These are phyloP conservation scores for Thraustochytrium sp. DNA, from an alignment of 352 stramenopile species.

Conservation along the genomic window DNA sequence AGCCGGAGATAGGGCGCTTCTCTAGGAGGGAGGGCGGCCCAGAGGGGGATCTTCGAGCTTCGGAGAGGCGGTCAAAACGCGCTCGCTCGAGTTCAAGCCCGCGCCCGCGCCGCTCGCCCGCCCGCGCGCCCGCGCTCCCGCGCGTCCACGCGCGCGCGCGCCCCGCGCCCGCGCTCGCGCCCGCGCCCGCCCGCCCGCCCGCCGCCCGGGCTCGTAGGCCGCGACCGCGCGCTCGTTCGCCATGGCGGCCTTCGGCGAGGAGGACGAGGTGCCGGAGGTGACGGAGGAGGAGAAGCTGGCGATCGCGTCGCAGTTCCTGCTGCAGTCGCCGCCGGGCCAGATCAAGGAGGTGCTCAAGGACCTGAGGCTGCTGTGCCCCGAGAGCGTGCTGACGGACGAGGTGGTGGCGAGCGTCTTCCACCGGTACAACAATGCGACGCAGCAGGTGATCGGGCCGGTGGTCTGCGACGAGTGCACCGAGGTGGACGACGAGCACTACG, in stretches of 20 bases:
- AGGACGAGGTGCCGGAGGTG: constrained; percentile 52
- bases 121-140: no score
- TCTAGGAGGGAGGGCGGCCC: no score
- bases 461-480: constrained; percentile 51
- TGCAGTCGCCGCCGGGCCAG: constrained; percentile 78
- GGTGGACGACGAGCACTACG: constrained; percentile 70
- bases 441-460: constrained; percentile 65
- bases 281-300: constrained; percentile 77
- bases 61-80: no score
- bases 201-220: no score
- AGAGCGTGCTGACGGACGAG: constrained; percentile 62
- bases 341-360: constrained; percentile 67
- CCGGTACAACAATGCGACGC: constrained; percentile 68
- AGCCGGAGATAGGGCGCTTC: no score
- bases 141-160: no score
- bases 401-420: constrained; percentile 65
- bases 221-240: no score
- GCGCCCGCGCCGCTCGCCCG: no score
- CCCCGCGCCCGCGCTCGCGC: no score
- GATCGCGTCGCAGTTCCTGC: constrained; percentile 76
- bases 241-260: constrained; percentile 37
- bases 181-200: no score
- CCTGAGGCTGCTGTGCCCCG: constrained; percentile 70
- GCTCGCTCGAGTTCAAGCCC: no score
- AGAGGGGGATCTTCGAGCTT: no score